Conservation (phyloP, 1,284 basidiomycete genomes). For the Singerocomus inundabilis region DNA sequence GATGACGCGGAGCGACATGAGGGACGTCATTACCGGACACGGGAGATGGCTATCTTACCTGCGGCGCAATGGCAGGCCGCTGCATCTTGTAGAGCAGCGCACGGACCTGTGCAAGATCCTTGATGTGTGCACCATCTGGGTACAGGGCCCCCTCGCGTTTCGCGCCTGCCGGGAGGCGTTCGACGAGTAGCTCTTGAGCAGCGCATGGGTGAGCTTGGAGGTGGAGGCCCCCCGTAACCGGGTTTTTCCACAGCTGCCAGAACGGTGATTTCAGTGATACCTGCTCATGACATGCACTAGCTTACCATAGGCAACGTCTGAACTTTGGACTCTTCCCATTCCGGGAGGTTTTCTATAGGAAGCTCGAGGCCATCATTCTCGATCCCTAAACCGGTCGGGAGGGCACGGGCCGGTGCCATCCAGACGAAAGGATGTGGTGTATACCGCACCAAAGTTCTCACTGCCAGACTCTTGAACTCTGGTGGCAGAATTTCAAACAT, state of each 20-base stretch:
- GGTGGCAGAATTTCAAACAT: slow-evolving; percentile 83
- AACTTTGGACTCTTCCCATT: slow-evolving; percentile 63
- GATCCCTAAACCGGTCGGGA: slow-evolving; percentile 69
- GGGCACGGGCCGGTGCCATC: slow-evolving; percentile 67
- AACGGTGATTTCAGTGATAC: not conserved
- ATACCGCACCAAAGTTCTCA: slow-evolving; percentile 64
- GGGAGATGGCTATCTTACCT: slow-evolving; percentile 32
- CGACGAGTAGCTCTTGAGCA: slow-evolving; percentile 48
- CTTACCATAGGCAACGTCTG: slow-evolving; percentile 66
- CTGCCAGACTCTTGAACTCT: slow-evolving; percentile 78
- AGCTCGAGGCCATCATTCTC: slow-evolving; percentile 67
- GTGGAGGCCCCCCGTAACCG: slow-evolving; percentile 65
- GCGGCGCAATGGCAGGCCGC: slow-evolving; percentile 68
- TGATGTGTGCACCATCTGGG: slow-evolving; percentile 66
- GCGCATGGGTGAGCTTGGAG: slow-evolving; percentile 69
- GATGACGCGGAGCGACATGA: not conserved
- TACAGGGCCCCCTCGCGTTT: slow-evolving; percentile 49
- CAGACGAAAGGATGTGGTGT: slow-evolving; percentile 73
- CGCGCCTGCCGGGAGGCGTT: slow-evolving; percentile 52
- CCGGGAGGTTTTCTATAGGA: slow-evolving; percentile 53
- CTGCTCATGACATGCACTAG: slow-evolving; percentile 1
- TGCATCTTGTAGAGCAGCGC: slow-evolving; percentile 69
- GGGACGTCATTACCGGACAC: not conserved
- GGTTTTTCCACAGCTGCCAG: slow-evolving; percentile 76
- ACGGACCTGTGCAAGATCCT: slow-evolving; percentile 62